Percentiles rank a stretch among this genome's conserved stretches.
phyloP scores from a whole-genome alignment of 1,284 basidiomycete species.

The Cutaneotrichosporon cyanovorans region DNA sequence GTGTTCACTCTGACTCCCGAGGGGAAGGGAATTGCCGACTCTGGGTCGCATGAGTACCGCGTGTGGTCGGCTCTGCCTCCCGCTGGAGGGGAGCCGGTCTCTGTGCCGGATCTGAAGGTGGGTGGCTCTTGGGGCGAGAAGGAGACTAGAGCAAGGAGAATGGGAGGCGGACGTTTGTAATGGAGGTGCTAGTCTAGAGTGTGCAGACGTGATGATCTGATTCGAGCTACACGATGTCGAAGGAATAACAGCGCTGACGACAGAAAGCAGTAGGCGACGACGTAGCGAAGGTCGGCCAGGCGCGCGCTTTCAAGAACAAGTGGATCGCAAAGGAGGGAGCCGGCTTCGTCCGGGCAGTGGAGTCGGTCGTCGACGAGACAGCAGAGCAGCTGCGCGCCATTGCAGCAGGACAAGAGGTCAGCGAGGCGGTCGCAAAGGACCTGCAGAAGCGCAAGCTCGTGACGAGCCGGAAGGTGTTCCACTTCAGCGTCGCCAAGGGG shows the following conservation, averaged over 20 bases:
- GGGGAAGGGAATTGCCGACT: constrained; percentile 65
- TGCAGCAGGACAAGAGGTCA: constrained; percentile 51
- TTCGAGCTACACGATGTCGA: too few species aligned
- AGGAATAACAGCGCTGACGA: not conserved
- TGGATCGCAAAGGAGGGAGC: constrained; percentile 91
- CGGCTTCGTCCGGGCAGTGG: constrained; percentile 68
- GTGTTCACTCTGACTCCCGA: constrained; percentile 70
- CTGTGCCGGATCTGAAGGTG: constrained; percentile 57
- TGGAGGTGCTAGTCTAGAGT: too few species aligned
- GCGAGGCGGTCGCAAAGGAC: constrained; percentile 63
- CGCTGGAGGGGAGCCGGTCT: constrained; percentile 62
- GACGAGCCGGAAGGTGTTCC: constrained; percentile 72
- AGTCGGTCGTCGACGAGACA: constrained; percentile 64
- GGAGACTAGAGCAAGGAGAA: not conserved
- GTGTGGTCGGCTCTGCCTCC: constrained; percentile 76
- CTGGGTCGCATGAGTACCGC: constrained; percentile 88
- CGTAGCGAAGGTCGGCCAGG: constrained; percentile 79
- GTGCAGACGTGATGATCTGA: too few species aligned
- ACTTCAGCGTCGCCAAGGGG: constrained; percentile 86
- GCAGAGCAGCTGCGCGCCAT: constrained; percentile 70
- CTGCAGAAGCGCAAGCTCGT: constrained; percentile 85
- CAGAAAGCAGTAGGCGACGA: constrained; percentile 70
- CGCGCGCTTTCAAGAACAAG: constrained; percentile 91
- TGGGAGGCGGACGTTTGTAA: not conserved
- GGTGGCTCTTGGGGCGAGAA: constrained; percentile 5